Conservation (phyloP, 768 basidiomycete genomes). For the Collybia sp. region DNA sequence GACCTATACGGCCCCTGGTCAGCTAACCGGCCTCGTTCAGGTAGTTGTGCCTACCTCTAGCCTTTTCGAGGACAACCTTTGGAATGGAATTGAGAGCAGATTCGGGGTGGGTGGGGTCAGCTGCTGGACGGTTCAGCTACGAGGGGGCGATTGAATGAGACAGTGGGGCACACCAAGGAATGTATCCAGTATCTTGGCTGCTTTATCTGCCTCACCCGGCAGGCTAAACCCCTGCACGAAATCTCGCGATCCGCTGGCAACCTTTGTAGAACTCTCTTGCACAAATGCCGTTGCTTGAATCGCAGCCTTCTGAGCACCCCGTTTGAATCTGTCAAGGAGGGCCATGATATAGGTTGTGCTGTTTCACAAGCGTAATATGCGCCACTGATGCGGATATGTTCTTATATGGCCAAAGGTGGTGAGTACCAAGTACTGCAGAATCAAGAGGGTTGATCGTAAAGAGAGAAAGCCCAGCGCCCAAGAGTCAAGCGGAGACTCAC, state of each 20-base stretch:
- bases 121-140: conserved; percentile 31
- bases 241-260: conserved; percentile 71
- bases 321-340: conserved; percentile 75
- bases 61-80: conserved; percentile 84
- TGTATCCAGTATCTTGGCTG: conserved; percentile 83
- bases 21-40: neutral
- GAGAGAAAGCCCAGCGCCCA: no score
- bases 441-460: neutral
- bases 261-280: conserved; percentile 58
- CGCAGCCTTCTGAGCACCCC: conserved; percentile 78
- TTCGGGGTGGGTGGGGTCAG: conserved; percentile 81
- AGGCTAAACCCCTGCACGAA: conserved; percentile 84
- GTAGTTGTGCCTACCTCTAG: conserved; percentile 57
- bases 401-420: no score
- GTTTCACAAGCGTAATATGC: no score
- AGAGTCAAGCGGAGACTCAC: neutral
- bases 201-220: conserved; percentile 92
- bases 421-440: conserved; percentile 8
- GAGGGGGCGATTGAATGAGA: conserved; percentile 4
- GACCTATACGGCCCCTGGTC: conserved; percentile 46
- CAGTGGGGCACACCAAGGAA: conserved; percentile 68
- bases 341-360: conserved; percentile 23
- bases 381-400: no score
- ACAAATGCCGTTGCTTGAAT: conserved; percentile 76
- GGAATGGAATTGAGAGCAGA: conserved; percentile 94